Conservation (phyloP, 208 protist genomes). For the Angomonas deanei region DNA sequence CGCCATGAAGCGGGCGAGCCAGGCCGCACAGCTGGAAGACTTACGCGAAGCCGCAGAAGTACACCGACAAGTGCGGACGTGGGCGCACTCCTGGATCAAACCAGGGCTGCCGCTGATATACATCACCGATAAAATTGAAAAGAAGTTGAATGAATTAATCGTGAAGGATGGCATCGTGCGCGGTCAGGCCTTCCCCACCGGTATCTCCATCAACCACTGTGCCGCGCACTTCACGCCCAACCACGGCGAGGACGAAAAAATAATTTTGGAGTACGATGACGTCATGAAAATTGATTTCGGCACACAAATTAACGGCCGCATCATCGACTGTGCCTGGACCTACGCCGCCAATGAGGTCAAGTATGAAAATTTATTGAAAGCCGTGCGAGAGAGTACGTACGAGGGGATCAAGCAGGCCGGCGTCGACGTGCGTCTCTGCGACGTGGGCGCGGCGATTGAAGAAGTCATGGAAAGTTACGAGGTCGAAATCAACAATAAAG, state of each 20-base stretch:
- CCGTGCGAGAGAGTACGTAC: slow-evolving; percentile 96
- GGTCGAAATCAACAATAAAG: slow-evolving; percentile 94
- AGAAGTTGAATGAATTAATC: slow-evolving; percentile 83
- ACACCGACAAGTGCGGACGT: slow-evolving; percentile 90
- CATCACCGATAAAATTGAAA: slow-evolving; percentile 92
- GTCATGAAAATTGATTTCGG: slow-evolving; percentile 99
- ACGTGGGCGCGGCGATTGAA: slow-evolving; percentile 95
- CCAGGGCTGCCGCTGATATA: slow-evolving; percentile 90
- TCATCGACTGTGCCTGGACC: slow-evolving; percentile 98
- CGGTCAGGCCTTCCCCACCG: slow-evolving; percentile 91
- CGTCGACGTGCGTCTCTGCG: slow-evolving; percentile 94
- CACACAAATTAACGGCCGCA: slow-evolving; percentile 96
- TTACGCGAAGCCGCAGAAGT: slow-evolving; percentile 87
- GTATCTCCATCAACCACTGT: slow-evolving; percentile 95
- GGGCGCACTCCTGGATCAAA: slow-evolving; percentile 85
- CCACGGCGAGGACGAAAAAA: slow-evolving; percentile 88
- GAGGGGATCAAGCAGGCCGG: slow-evolving; percentile 95
- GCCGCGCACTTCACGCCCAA: slow-evolving; percentile 99
- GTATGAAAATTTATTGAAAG: slow-evolving; percentile 94
- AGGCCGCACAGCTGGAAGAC: slow-evolving; percentile 75
- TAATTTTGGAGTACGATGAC: slow-evolving; percentile 93
- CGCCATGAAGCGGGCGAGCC: slow-evolving; percentile 69
- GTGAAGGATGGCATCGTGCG: slow-evolving; percentile 81
- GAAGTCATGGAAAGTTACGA: slow-evolving; percentile 98
- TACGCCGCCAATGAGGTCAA: slow-evolving; percentile 93